Evolutionary conservation across 2,329 filamentous ascomycete genomes (phyloP), one percentile per base, ranked within the genome.

Genomic region (Xylaria polymorpha): DNA sequence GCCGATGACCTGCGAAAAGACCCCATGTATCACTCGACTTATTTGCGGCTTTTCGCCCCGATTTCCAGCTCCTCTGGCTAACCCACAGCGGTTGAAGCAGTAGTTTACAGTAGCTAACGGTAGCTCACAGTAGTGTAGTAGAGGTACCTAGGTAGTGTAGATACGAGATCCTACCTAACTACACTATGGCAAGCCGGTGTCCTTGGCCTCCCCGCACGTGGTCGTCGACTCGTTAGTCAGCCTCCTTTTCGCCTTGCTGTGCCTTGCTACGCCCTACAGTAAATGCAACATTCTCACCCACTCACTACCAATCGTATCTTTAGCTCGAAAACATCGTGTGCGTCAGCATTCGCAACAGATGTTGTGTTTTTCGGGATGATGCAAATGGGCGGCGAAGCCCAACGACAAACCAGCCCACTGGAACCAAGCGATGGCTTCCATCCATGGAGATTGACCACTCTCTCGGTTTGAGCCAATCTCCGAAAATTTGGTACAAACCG

Each of bases 1-100:
- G 79, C 68, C 56, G 66, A 77, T 71, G 74, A 72, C 75, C 74
- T 46, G 51, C 73, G 74, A 77, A 74, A 48, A 68, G 56, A 14
- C 48, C 55, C 67, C 51, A 32, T 56, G 46, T 20, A 15, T 18
- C 32, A 29, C 35, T 39, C 39, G 25, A 48, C 51, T 58, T 43
- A 41, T 46, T 53, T 46, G 35, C 63, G 63, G 67, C 63, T 58
- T 53, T 58, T 62, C 58, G 56, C 46, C 44, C 67, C 67, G 63
- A 66, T 35, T 41, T 59, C 41, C 39, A 44, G 22, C 56, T 15
- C 3, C 37, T 18, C 55, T 18, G 3, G 25, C 37, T 56, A 48
- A 5, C 5, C 7, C 6, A 61, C 46, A 10, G 37, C 25, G 29
- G 48, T 41, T 39, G 20, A 35, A 2, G 1, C 20, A 25, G 48